Evolutionary conservation across 1,284 basidiomycete species (phyloP).

Genomic region (Papiliotrema fonsecae): DNA sequence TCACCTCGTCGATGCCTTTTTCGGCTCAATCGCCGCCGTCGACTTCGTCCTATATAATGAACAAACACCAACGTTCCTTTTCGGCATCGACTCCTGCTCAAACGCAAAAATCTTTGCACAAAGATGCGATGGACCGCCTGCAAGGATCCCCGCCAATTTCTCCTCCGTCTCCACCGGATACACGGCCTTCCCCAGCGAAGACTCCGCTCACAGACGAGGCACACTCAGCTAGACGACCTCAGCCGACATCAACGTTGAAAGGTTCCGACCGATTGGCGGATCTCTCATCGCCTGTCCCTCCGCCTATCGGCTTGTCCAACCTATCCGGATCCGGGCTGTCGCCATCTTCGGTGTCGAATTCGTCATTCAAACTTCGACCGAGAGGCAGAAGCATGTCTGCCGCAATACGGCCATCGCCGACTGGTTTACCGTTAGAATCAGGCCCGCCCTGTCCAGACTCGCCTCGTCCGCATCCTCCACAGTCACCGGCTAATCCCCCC

Average conservation of each 20-base stretch:
- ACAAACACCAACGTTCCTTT: slow-evolving; percentile 15
- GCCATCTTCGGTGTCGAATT: no score
- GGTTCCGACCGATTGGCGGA: neutral
- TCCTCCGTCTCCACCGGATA: no score
- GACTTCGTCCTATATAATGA: slow-evolving; percentile 11
- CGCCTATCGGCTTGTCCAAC: no score
- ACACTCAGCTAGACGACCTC: no score
- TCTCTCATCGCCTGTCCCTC: no score
- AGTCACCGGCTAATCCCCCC: neutral
- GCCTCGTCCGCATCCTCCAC: neutral
- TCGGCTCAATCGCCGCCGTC: slow-evolving; percentile 16
- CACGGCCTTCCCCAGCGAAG: neutral
- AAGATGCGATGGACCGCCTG: neutral
- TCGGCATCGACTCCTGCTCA: slow-evolving; percentile 12
- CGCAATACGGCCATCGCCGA: neutral
- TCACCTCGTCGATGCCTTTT: slow-evolving; percentile 11
- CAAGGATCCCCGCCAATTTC: neutral
- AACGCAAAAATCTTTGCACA: neutral
- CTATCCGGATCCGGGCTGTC: no score
- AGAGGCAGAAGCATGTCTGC: slow-evolving; percentile 8
- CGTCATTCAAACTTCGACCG: no score
- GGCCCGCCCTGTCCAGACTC: slow-evolving; percentile 7
- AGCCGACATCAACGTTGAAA: neutral
- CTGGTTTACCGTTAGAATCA: neutral
- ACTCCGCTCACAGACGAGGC: no score